phyloP scores from a whole-genome alignment of 805 yeast species.

The Starmera amethionina region DNA sequence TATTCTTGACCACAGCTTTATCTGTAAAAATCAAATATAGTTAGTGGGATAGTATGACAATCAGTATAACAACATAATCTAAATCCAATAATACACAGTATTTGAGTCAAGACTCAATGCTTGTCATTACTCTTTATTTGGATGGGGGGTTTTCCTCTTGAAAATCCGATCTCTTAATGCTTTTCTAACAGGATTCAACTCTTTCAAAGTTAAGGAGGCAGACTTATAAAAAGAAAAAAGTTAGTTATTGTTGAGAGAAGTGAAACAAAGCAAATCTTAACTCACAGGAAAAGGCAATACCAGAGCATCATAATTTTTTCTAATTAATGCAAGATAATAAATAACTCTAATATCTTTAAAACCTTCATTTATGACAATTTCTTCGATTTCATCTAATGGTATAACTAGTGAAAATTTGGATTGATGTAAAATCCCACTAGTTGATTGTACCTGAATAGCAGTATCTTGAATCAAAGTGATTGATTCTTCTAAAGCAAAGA shows the following conservation, averaged over 20 bases:
- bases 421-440: constrained; percentile 18
- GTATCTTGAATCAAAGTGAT: constrained; percentile 32
- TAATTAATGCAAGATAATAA: constrained; percentile 51
- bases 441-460: constrained; percentile 35
- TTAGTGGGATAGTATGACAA: no score
- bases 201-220: neutral
- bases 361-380: constrained; percentile 67
- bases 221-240: neutral
- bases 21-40: no score
- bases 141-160: no score
- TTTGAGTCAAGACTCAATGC: no score
- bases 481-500: constrained; percentile 20
- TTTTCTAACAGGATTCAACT: neutral
- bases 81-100: no score
- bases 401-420: constrained; percentile 32
- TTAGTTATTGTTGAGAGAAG: no score
- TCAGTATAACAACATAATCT: no score
- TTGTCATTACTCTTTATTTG: no score
- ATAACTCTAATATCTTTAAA: constrained; percentile 59
- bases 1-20: no score
- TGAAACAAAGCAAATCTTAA: no score
- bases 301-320: constrained; percentile 26
- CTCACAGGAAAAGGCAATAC: constrained; percentile 24
- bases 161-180: neutral
- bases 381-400: constrained; percentile 47